These are phyloP conservation scores for Dalechampia spathulata DNA, from an alignment of 441 rosid species.

Conservation along the genomic window DNA sequence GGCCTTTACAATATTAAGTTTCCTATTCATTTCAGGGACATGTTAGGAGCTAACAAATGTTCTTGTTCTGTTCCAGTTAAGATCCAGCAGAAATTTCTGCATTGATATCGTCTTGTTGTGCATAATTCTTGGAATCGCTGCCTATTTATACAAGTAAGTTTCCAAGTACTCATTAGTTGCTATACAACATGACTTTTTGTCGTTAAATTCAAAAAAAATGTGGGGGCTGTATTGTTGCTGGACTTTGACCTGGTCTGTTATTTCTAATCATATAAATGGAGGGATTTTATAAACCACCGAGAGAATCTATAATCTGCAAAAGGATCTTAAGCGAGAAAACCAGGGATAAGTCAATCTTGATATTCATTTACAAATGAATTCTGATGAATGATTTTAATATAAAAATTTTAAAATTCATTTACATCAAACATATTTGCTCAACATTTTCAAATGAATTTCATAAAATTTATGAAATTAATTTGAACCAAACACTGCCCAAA, in stretches of 20 bases:
- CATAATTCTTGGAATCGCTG: constrained; percentile 84
- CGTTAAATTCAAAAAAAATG: neutral
- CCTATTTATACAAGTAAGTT: constrained; percentile 91
- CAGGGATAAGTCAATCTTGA: too few relatives aligned
- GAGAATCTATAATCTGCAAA: too few relatives aligned
- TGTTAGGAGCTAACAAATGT: constrained; percentile 23
- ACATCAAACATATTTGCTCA: too few relatives aligned
- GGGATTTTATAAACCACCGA: too few relatives aligned
- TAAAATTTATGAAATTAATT: too few relatives aligned
- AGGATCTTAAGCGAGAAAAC: too few relatives aligned
- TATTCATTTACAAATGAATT: too few relatives aligned
- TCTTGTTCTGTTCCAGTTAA: constrained; percentile 48
- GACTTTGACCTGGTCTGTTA: too few relatives aligned
- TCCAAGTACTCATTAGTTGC: neutral
- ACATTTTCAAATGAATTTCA: too few relatives aligned
- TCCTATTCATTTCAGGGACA: constrained; percentile 11
- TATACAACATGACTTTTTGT: neutral
- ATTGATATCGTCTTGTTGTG: constrained; percentile 74
- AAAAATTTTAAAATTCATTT: too few relatives aligned
- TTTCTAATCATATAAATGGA: neutral
- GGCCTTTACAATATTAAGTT: constrained; percentile 8
- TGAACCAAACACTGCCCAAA: too few relatives aligned
- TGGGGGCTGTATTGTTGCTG: neutral
- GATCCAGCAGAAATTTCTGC: constrained; percentile 94
- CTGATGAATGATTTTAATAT: too few relatives aligned